Evolutionary conservation across 768 basidiomycete genomes (phyloP).

Genomic region (Xerocomellus intermedius): DNA sequence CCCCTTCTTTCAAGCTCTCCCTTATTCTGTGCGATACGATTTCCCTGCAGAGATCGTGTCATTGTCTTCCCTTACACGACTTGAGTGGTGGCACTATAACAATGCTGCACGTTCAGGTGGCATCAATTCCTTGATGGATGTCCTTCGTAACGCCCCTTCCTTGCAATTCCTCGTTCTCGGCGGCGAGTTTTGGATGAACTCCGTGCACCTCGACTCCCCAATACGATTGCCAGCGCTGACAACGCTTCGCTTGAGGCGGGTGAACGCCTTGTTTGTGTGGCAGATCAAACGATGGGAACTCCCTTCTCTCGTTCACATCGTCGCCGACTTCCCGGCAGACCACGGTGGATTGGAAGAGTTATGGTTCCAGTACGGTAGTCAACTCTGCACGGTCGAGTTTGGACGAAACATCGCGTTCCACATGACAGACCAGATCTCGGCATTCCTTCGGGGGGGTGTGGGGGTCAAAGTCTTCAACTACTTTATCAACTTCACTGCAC

Average conservation of each 20-base stretch:
- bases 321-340: conserved; percentile 47
- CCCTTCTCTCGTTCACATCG: conserved; percentile 50
- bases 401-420: conserved; percentile 57
- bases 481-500: conserved; percentile 48
- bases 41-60: conserved; percentile 48
- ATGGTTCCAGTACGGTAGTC: conserved; percentile 50
- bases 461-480: conserved; percentile 54
- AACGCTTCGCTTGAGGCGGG: conserved; percentile 51
- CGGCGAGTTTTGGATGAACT: conserved; percentile 38
- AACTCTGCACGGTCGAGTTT: conserved; percentile 55
- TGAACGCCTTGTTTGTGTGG: conserved; percentile 51
- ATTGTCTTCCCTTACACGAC: conserved; percentile 51
- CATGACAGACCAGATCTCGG: conserved; percentile 44
- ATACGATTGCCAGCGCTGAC: conserved; percentile 46
- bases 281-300: conserved; percentile 50
- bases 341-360: conserved; percentile 41
- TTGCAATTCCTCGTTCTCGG: conserved; percentile 58
- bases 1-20: conserved; percentile 31
- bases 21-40: conserved; percentile 44
- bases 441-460: conserved; percentile 46
- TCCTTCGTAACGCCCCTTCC: conserved; percentile 53
- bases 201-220: conserved; percentile 16
- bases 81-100: conserved; percentile 68
- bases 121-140: conserved; percentile 56
- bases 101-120: conserved; percentile 61